Evolutionary conservation across 768 basidiomycete genomes (phyloP).

Genomic region (Tylopilus sp.): DNA sequence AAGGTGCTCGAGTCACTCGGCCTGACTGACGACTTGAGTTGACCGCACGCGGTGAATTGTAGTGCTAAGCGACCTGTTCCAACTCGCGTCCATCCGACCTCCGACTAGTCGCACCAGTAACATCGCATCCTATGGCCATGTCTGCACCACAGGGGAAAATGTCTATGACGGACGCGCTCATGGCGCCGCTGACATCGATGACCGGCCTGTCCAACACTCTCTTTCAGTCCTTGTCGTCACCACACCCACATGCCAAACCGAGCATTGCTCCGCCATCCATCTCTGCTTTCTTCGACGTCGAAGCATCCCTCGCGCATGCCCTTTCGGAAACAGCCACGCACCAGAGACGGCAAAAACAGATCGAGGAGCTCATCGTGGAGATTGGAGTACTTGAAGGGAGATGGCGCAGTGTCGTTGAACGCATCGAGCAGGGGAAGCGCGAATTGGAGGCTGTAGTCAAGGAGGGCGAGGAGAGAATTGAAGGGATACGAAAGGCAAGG

Average conservation of each 20-base stretch:
- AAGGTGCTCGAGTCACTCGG: no score
- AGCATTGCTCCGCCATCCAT: constrained; percentile 43
- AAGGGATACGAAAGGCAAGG: constrained; percentile 68
- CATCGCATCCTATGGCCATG: background rate
- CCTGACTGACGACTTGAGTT: no score
- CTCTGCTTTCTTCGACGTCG: constrained; percentile 56
- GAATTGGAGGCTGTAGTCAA: constrained; percentile 68
- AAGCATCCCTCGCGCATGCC: constrained; percentile 62
- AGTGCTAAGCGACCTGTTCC: no score
- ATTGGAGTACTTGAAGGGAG: constrained; percentile 61
- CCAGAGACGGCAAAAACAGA: constrained; percentile 71
- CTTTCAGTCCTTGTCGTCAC: constrained; percentile 70
- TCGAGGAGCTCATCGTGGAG: constrained; percentile 69
- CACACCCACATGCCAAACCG: constrained; percentile 36
- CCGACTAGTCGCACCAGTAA: background rate
- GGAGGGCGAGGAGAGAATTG: constrained; percentile 71
- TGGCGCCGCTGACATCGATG: constrained; percentile 58
- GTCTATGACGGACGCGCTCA: constrained; percentile 58
- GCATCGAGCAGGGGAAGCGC: constrained; percentile 60
- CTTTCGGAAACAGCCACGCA: constrained; percentile 65
- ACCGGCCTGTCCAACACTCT: constrained; percentile 64
- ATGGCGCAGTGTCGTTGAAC: constrained; percentile 67
- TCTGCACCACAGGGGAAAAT: constrained; percentile 6
- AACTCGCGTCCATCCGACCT: no score
- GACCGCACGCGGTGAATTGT: no score